A percentile compares a stretch with the other conserved stretches of the same genome.
These are phyloP conservation scores for Centaurea solstitialis DNA, from an alignment of 129 eudicot genomes.

Conservation along the genomic window DNA sequence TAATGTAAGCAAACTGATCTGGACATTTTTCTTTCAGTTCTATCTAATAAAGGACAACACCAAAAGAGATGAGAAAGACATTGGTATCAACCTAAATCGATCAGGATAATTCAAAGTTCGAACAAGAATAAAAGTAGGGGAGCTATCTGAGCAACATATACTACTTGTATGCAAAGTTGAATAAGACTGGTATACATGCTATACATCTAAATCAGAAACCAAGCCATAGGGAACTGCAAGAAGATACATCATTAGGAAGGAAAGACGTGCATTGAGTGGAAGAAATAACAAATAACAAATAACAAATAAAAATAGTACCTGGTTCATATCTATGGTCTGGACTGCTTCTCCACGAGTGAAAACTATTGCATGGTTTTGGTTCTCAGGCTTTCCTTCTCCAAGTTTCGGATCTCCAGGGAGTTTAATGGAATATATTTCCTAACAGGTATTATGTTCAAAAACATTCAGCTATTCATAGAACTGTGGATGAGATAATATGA, in stretches of 20 bases:
- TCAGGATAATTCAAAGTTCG: neutral
- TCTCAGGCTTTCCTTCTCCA: conserved; percentile 98
- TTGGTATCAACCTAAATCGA: neutral
- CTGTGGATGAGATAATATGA: neutral
- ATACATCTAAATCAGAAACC: neutral
- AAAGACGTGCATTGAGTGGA: neutral
- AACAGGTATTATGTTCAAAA: conserved; percentile 15
- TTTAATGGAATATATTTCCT: conserved; percentile 95
- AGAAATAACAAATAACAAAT: neutral
- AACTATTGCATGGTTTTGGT: conserved; percentile 95
- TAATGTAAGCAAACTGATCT: neutral
- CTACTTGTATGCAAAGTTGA: neutral
- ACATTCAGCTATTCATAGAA: neutral
- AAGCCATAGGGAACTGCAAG: neutral
- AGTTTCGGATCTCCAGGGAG: conserved; percentile 99
- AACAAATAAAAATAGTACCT: conserved; percentile 44
- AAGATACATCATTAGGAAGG: neutral
- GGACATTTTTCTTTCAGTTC: neutral
- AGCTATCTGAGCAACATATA: neutral
- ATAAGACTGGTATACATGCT: neutral
- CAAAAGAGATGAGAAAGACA: neutral
- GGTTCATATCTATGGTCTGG: conserved; percentile 98
- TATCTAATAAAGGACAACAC: neutral
- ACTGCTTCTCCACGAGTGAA: conserved; percentile 98
- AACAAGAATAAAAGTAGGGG: neutral